Evolutionary conservation across 1,284 basidiomycete genomes (phyloP), one percentile per base, ranked within the genome.

Genomic region (Trichosporon sp.): DNA sequence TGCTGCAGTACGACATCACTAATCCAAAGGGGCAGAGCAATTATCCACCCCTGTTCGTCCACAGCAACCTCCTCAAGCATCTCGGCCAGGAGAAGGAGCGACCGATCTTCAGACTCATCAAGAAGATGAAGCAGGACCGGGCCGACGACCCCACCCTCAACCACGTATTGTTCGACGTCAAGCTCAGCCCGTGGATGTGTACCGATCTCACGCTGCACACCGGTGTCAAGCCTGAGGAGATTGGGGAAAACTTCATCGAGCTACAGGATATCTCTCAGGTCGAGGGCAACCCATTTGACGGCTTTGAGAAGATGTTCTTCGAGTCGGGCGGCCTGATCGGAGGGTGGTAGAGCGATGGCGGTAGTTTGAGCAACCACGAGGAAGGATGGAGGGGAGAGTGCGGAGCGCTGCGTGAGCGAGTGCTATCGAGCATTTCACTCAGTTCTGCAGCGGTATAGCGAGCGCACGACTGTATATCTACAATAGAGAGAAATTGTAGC

Each of bases 11-110:
- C 65, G 78, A 78, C 65, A 66, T 80, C 13, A 71, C 71, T 36
- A 70, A 65, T 21, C 70, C 69, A 10, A 19, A 13, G 7, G 64
- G 63, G 23, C 54, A 72, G 70, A 57, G 70, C 76, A 2, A 62
- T 60, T 3, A 34, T 64, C 23, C 68, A 9, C 74, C 78, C 7
- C 65, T 78, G 2, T 78, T 78, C 60, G 74, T 75, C 8, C 78
- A 78, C 62, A 74, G 72, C 2, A 84, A 84, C 68, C 73, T 83
- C 31, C 74, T 84, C 46, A 84, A 84, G 68, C 81, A 83, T 65
- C 70, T 79, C 23, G 70, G 69, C 21, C 60, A 37, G 32, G 54
- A 71, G 16, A 29, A 69, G 34, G 56, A 64, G 32, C 66, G 67
- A 23, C 60, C 66, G 7, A 70, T 75, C 14, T 81, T 80, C 65